Evolutionary conservation across 2,329 filamentous ascomycete species (phyloP).

Genomic region (Ilyonectria destructans): DNA sequence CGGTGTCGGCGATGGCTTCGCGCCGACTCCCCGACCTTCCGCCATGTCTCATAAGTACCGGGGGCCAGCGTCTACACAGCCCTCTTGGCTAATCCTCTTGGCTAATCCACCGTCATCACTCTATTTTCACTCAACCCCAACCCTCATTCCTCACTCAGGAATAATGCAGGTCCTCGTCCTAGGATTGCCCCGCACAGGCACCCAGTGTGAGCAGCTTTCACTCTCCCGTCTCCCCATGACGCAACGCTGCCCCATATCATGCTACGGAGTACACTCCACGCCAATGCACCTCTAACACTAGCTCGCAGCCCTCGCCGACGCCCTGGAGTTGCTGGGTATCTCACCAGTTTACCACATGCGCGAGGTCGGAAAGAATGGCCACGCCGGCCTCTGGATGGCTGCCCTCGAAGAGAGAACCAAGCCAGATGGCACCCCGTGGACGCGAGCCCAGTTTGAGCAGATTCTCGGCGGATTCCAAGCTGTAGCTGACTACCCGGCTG

Average conservation of each 20-base stretch:
- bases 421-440: neutral
- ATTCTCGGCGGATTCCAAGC: neutral
- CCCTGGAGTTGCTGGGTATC: slow-evolving; percentile 12
- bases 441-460: neutral
- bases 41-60: neutral
- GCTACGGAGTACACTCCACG: neutral
- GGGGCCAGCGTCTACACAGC: slow-evolving; percentile 14
- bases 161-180: neutral
- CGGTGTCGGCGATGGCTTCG: slow-evolving; percentile 6
- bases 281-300: slow-evolving; percentile 6
- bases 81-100: neutral
- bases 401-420: neutral
- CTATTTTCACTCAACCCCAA: neutral
- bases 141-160: neutral
- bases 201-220: slow-evolving; percentile 13
- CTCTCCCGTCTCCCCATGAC: neutral
- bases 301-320: slow-evolving; percentile 6
- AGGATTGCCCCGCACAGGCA: slow-evolving; percentile 5
- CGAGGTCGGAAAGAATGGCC: slow-evolving; percentile 1
- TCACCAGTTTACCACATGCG: slow-evolving; percentile 11
- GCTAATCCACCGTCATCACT: neutral
- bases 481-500: neutral
- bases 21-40: slow-evolving; percentile 10
- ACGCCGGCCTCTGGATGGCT: slow-evolving; percentile 3
- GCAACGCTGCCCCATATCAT: neutral